Conservation (phyloP, 225 moss, liverwort and hornwort species). For the Neckera pumila region DNA sequence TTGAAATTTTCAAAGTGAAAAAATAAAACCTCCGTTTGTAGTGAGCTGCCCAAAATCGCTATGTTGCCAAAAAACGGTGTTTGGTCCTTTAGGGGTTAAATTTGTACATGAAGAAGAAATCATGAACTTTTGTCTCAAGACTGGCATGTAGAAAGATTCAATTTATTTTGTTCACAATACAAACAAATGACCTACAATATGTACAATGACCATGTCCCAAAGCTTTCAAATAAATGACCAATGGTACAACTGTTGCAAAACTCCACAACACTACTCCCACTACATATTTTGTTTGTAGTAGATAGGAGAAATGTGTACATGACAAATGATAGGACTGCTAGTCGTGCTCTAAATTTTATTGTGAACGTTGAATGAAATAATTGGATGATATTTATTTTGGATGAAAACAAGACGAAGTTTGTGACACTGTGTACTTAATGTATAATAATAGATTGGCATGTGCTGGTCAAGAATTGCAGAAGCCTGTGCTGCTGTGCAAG, state of each 20-base stretch:
- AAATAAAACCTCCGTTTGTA: too few relatives aligned
- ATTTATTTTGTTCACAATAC: background rate
- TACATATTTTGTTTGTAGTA: background rate
- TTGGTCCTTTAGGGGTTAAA: too few relatives aligned
- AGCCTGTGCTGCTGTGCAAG: background rate
- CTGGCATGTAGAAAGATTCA: background rate
- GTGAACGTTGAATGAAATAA: background rate
- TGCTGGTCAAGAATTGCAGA: background rate
- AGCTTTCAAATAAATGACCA: background rate
- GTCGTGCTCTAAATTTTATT: rapidly evolving
- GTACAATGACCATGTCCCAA: background rate
- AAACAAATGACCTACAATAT: background rate
- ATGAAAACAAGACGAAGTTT: rapidly evolving
- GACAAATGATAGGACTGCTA: background rate
- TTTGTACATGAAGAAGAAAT: background rate
- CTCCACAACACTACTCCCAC: background rate
- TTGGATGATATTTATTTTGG: background rate
- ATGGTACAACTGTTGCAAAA: background rate
- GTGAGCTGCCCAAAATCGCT: too few relatives aligned
- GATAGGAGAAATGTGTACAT: rapidly evolving
- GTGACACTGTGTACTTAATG: background rate
- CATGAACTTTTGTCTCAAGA: background rate
- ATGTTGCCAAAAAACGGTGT: too few relatives aligned
- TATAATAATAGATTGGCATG: background rate
- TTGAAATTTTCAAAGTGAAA: too few relatives aligned